These are phyloP conservation scores for Stemphylium lycopersici DNA, from an alignment of 2,329 filamentous ascomycete genomes.

Conservation along the genomic window DNA sequence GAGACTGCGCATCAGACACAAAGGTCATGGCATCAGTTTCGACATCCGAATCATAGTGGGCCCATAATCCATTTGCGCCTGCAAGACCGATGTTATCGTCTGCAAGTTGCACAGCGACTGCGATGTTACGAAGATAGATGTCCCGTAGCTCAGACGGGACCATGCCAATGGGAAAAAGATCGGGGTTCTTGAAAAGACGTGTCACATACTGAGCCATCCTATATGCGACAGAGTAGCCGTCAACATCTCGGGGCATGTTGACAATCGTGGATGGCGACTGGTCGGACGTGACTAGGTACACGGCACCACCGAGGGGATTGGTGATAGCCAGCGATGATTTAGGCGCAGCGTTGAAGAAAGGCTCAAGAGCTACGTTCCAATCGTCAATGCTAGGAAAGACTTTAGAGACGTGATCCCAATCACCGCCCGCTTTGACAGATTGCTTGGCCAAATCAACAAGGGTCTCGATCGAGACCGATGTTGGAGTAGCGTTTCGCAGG, in stretches of 20 bases:
- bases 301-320: constrained; percentile 72
- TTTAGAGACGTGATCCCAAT: constrained; percentile 45
- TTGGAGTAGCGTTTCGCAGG: constrained; percentile 53
- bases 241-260: constrained; percentile 64
- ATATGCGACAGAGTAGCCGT: constrained; percentile 73
- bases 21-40: constrained; percentile 61
- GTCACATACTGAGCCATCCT: constrained; percentile 76
- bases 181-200: constrained; percentile 59
- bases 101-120: constrained; percentile 62
- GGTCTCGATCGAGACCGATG: constrained; percentile 58
- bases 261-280: constrained; percentile 25
- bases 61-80: constrained; percentile 61
- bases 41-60: constrained; percentile 54
- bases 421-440: constrained; percentile 46
- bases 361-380: constrained; percentile 69
- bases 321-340: constrained; percentile 74
- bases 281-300: constrained; percentile 63
- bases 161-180: constrained; percentile 45
- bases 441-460: constrained; percentile 62
- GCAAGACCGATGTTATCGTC: constrained; percentile 66
- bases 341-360: constrained; percentile 60
- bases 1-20: constrained; percentile 57
- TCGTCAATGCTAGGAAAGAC: constrained; percentile 68
- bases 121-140: constrained; percentile 56
- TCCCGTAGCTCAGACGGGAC: constrained; percentile 27